Conservation (phyloP, 1,284 basidiomycete genomes). For the Fomes fomentarius region DNA sequence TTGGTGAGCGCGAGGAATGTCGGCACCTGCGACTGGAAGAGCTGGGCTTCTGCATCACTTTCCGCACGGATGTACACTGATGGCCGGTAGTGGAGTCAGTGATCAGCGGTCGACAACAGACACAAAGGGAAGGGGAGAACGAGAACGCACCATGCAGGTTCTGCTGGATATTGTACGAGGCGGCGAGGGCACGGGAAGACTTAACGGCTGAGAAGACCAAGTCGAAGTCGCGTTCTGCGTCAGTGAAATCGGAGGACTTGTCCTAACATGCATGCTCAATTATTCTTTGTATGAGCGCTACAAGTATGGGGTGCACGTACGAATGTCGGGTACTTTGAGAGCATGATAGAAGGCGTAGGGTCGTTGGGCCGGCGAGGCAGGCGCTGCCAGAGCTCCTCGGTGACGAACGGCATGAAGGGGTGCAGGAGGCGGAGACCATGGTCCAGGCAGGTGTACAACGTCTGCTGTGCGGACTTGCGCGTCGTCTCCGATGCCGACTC, state of each 20-base stretch:
- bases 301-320: constrained; percentile 55
- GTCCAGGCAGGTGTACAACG: constrained; percentile 94
- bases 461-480: constrained; percentile 90
- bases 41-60: constrained; percentile 59
- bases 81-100: background rate
- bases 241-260: constrained; percentile 63
- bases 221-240: constrained; percentile 87
- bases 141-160: constrained; percentile 87
- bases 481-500: constrained; percentile 64
- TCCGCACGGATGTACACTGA: constrained; percentile 83
- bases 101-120: background rate
- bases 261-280: constrained; percentile 45
- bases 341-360: constrained; percentile 85
- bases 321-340: constrained; percentile 81
- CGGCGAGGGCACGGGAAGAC: constrained; percentile 83
- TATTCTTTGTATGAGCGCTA: no score
- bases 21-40: constrained; percentile 73
- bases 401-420: constrained; percentile 99
- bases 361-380: constrained; percentile 87
- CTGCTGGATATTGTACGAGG: constrained; percentile 89
- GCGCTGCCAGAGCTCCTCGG: constrained; percentile 98
- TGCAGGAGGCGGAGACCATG: constrained; percentile 89
- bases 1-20: constrained; percentile 89
- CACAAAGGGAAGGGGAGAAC: no score
- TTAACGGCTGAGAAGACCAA: constrained; percentile 84